Conservation (phyloP, 2,329 filamentous ascomycete species). For the Colletotrichum caudatum region DNA sequence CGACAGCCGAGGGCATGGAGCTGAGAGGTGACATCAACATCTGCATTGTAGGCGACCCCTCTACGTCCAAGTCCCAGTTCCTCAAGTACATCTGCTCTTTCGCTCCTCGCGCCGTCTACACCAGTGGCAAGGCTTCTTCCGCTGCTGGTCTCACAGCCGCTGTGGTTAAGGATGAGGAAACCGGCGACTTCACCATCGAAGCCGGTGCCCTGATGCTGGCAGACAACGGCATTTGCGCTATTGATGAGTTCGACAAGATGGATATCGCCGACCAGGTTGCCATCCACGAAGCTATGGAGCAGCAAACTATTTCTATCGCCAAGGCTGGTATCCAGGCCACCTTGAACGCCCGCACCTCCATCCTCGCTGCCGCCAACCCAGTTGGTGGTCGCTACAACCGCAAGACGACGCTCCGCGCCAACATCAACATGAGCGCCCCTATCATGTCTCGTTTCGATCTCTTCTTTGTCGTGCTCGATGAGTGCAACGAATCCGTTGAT, state of each 20-base stretch:
- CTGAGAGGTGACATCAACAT: conserved; percentile 98
- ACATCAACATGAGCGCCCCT: conserved; percentile 98
- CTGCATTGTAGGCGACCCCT: conserved; percentile 96
- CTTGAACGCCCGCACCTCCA: conserved; percentile 93
- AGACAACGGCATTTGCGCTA: conserved; percentile 96
- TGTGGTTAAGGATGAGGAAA: conserved; percentile 98
- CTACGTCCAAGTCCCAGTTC: conserved; percentile 97
- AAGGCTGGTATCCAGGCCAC: conserved; percentile 99
- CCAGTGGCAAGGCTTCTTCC: conserved; percentile 96
- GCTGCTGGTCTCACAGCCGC: conserved; percentile 97
- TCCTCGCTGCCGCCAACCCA: conserved; percentile 95
- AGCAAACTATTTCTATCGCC: conserved; percentile 98
- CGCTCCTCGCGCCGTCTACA: conserved; percentile 96
- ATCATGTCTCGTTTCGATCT: conserved; percentile 99
- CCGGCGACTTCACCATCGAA: conserved; percentile 98
- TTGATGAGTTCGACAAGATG: conserved; percentile 99
- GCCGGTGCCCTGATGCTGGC: conserved; percentile 98
- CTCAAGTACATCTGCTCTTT: conserved; percentile 98
- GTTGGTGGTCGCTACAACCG: conserved; percentile 97
- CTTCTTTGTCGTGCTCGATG: conserved; percentile 97
- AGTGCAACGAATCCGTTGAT: conserved; percentile 93
- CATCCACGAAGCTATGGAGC: conserved; percentile 99
- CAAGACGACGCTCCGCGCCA: conserved; percentile 90
- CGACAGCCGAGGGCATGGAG: conserved; percentile 93
- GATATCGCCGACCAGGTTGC: conserved; percentile 96